phyloP scores from a whole-genome alignment of 2,329 filamentous ascomycete genomes.

The Didymella segeticola region DNA sequence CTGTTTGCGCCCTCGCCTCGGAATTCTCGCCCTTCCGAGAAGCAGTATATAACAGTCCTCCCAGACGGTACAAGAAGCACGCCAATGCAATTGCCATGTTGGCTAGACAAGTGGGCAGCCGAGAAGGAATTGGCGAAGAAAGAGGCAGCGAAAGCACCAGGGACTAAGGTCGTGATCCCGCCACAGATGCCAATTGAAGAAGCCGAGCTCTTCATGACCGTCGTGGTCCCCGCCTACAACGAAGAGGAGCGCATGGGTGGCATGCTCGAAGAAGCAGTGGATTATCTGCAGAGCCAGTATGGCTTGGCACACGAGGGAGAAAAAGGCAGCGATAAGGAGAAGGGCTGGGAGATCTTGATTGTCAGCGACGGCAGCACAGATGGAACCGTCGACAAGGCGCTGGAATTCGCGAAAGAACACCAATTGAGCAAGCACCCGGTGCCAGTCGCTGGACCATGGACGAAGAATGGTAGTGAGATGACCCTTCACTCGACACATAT shows the following conservation, averaged over 20 bases:
- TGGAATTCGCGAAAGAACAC: conserved; percentile 78
- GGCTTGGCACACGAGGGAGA: conserved; percentile 56
- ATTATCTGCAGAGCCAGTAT: conserved; percentile 80
- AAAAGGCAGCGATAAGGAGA: conserved; percentile 73
- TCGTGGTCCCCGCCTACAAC: conserved; percentile 95
- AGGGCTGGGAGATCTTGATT: conserved; percentile 90
- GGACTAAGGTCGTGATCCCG: conserved; percentile 29
- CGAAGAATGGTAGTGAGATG: conserved; percentile 41
- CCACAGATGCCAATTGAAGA: conserved; percentile 68
- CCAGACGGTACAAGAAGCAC: conserved; percentile 65
- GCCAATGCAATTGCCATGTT: conserved; percentile 74
- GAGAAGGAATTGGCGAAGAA: conserved; percentile 56
- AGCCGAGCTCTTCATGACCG: conserved; percentile 82
- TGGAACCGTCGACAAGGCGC: conserved; percentile 77
- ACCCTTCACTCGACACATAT: conserved; percentile 60
- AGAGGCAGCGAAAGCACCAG: conserved; percentile 33
- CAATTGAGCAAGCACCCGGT: conserved; percentile 56
- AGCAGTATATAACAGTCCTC: conserved; percentile 79
- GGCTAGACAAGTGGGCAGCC: conserved; percentile 79
- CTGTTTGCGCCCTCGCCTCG: conserved; percentile 83
- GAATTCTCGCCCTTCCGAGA: conserved; percentile 75
- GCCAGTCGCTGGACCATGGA: conserved; percentile 60
- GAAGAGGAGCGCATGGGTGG: conserved; percentile 82
- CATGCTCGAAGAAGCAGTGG: conserved; percentile 89
- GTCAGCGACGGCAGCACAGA: conserved; percentile 91